phyloP scores from a whole-genome alignment of 768 basidiomycete genomes.

The Mycena vulgaris region DNA sequence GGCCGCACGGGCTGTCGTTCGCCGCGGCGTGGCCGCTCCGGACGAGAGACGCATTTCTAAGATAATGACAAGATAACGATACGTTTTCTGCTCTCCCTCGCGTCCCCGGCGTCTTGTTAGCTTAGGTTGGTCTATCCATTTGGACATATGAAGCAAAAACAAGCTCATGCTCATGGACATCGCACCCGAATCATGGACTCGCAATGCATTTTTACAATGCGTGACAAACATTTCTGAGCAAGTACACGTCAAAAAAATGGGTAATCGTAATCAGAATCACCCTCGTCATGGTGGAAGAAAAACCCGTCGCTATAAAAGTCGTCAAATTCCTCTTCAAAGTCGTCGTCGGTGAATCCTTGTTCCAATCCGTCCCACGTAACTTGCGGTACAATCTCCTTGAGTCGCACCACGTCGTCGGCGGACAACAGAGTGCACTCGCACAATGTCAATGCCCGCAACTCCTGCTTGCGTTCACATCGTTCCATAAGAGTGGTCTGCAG shows the following conservation, averaged over 20 bases:
- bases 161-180: too few species aligned
- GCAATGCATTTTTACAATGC: too few species aligned
- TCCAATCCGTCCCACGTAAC: conserved; percentile 55
- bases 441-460: conserved; percentile 47
- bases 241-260: neutral
- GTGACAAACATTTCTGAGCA: too few species aligned
- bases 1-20: too few species aligned
- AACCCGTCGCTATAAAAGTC: neutral
- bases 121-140: too few species aligned
- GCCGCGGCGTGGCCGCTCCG: too few species aligned
- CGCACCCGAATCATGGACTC: too few species aligned
- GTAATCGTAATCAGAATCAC: conserved; percentile 13
- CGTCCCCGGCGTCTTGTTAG: too few species aligned
- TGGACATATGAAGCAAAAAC: too few species aligned
- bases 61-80: too few species aligned
- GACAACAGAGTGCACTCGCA: conserved; percentile 44
- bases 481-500: conserved; percentile 47
- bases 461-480: conserved; percentile 49
- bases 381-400: conserved; percentile 48
- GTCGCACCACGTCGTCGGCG: conserved; percentile 40
- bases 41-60: too few species aligned
- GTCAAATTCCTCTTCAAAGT: conserved; percentile 16
- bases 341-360: conserved; percentile 43
- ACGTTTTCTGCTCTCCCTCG: too few species aligned
- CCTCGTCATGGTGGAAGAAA: neutral